Base-by-base conservation (phyloP, 257 asterid species). In the Solanum chiquidenum region DNA sequence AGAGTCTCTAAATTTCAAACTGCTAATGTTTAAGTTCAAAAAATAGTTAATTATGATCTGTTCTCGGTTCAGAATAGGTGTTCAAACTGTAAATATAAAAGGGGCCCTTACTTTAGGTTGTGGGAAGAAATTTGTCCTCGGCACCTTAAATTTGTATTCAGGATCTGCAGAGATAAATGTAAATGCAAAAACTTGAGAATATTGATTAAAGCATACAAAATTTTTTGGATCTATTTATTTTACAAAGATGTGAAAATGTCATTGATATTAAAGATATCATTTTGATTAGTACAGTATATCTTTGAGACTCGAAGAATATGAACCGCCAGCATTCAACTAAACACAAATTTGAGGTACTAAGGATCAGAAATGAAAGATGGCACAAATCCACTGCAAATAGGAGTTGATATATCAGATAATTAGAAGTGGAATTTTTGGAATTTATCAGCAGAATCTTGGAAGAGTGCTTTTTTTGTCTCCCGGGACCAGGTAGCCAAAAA, bases 61-160 rank as follows among this genome's bases (percentile, higher is more conserved):
- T 31, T 29, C 69, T 46, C 13, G 42, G 69, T 29, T 49, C 37
- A 1, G 18, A 21, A 29, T 9, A 18, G 68, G 69, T 29, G 49
- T 42, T 86, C 55, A 44, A 72, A 86, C 35, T 20, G 83, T 13
- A 44, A 27, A 27, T 83, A 4, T 31, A 75, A 69, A 86, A 8
- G 13, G 40, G 76, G 25, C 73, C 85, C 98, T 91, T 86, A 94
- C 99, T 62, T 95, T 95, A 27, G 99, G 99, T 88, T 94, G 97
- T 60, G 99, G 99, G 89, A 97, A 97, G 93, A 97, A 97, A 88
- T 89, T 92, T 85, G 95, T 90, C 88, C 98, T 95, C 46, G 96
- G 91, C 87, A 97, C 99, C 91, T 92, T 95, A 68, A 93, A 76
- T 91, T 87, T 93, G 93, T 95, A 97, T 88, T 95, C 94, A 33